phyloP scores from a whole-genome alignment of 257 asterid genomes.

The Lycium barbarum region DNA sequence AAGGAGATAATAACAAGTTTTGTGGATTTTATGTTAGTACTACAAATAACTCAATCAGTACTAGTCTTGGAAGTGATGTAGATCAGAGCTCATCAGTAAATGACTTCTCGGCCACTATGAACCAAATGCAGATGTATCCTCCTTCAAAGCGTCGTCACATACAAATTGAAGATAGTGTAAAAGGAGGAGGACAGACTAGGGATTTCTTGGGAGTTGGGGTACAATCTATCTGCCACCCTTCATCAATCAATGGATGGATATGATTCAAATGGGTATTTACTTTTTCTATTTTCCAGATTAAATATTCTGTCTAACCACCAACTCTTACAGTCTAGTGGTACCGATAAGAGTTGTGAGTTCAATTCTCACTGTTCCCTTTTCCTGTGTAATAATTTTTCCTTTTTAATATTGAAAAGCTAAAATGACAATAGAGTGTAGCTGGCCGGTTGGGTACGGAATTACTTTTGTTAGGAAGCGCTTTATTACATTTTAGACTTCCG shows the following conservation, averaged over 20 bases:
- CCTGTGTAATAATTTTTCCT: not conserved
- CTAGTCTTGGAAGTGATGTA: conserved; percentile 50
- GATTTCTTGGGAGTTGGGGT: conserved; percentile 95
- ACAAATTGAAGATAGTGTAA: conserved; percentile 41
- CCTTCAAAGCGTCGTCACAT: conserved; percentile 57
- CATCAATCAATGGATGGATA: conserved; percentile 85
- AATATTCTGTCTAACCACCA: not conserved
- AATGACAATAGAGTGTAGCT: conserved; percentile 43
- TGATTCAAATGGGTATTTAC: conserved; percentile 41
- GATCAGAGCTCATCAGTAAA: conserved; percentile 50
- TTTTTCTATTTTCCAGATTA: not conserved
- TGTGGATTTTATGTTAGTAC: conserved; percentile 54
- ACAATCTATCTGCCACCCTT: conserved; percentile 75
- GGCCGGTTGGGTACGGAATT: not conserved
- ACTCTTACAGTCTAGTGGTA: not conserved
- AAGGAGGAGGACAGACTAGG: conserved; percentile 82
- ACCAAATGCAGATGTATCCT: conserved; percentile 59
- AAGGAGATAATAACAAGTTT: conserved; percentile 46
- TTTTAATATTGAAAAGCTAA: conserved; percentile 30
- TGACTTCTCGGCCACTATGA: conserved; percentile 42
- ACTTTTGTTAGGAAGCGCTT: too few species aligned
- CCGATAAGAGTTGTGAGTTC: not conserved
- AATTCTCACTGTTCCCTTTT: not conserved
- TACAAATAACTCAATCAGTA: conserved; percentile 38
- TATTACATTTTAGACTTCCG: too few species aligned